Evolutionary conservation across 2,329 filamentous ascomycete species (phyloP), one percentile per base, ranked within the genome.

Genomic region (Pseudogymnoascus sp.): DNA sequence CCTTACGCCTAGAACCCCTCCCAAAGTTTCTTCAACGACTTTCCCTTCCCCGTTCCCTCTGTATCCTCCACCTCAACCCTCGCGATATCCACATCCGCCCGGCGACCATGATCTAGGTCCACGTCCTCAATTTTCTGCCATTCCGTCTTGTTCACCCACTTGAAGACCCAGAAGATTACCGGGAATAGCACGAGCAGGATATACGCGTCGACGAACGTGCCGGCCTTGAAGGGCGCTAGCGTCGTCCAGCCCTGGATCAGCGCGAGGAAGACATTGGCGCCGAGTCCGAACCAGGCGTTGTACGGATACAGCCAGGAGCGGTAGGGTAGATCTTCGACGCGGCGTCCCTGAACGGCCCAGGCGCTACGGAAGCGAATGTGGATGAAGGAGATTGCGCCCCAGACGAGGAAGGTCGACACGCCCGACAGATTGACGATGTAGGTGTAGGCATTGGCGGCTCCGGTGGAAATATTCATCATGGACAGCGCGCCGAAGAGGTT

Each of bases 401-500:
- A 91, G 44, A 89, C 88, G 1, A 90, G 72, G 70, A 90, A 90
- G 0, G 87, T 89, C 38, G 85, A 86, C 1, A 90, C 86, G 3
- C 88, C 88, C 5, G 81, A 84, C 0, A 90, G 77, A 69, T 88
- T 89, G 69, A 90, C 84, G 64, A 91, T 88, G 73, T 89, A 89
- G 6, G 73, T 74, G 71, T 89, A 91, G 0, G 86, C 87, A 65
- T 82, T 79, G 46, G 82, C 80, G 0, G 87, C 86, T 7, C 86
- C 87, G 0, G 87, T 88, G 38, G 82, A 86, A 35, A 88, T 75
- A 68, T 90, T 90, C 84, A 90, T 88, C 82, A 90, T 84, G n/a
- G 85, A 84, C n/a, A 91, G 75, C 4, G 86, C 80, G 9, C 88
- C 89, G 63, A 89, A 87, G 1, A 85, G 76, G 66, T 91, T 91